phyloP scores from a whole-genome alignment of 1,284 basidiomycete genomes.

The Agroathelia rolfsii region DNA sequence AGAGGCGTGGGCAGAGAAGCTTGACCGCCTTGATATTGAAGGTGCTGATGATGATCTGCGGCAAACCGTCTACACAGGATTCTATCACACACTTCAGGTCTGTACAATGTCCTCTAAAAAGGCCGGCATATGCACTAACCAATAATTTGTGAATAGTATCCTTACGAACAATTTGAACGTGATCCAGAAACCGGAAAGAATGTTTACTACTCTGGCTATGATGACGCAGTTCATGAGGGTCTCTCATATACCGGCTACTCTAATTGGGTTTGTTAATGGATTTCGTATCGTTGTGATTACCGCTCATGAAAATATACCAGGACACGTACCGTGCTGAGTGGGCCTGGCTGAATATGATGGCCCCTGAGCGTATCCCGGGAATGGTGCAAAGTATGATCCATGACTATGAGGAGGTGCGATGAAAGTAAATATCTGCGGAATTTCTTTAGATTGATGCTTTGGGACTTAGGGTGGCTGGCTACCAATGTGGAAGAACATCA shows the following conservation, averaged over 20 bases:
- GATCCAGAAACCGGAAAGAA: conserved; percentile 49
- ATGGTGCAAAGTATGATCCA: conserved; percentile 78
- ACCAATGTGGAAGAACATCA: conserved; percentile 87
- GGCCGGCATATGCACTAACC: too few relatives aligned
- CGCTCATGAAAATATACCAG: too few relatives aligned
- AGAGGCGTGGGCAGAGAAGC: conserved; percentile 62
- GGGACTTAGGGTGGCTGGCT: conserved; percentile 62
- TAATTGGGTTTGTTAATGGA: conserved; percentile 65
- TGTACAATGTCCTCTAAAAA: too few relatives aligned
- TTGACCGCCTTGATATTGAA: conserved; percentile 51
- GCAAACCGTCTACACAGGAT: conserved; percentile 54
- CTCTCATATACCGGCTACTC: conserved; percentile 75
- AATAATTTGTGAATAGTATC: conserved; percentile 64
- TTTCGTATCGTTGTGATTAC: too few relatives aligned
- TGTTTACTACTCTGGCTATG: conserved; percentile 81
- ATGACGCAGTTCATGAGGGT: conserved; percentile 52
- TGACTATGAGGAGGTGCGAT: conserved; percentile 67
- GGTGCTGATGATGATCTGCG: conserved; percentile 44
- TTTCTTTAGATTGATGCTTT: too few relatives aligned
- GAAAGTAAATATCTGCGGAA: too few relatives aligned
- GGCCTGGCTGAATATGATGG: conserved; percentile 70
- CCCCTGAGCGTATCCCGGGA: conserved; percentile 62
- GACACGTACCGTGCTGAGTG: conserved; percentile 76
- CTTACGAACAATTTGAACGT: conserved; percentile 74
- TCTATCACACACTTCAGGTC: conserved; percentile 63